phyloP scores from a whole-genome alignment of 2,329 filamentous ascomycete species.

The Colletotrichum sublineola region DNA sequence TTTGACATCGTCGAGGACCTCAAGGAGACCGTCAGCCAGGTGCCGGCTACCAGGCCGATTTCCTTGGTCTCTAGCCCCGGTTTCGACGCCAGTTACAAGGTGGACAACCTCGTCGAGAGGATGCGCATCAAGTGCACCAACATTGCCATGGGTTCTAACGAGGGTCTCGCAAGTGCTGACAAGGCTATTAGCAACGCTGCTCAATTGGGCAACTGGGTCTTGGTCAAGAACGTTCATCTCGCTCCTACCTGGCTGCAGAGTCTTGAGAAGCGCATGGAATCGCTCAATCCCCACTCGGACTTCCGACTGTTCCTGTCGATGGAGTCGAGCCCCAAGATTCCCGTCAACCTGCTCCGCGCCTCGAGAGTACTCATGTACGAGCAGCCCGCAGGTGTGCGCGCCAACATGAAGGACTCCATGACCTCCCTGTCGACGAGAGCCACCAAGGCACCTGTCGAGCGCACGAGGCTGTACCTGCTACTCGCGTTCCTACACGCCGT shows the following conservation, averaged over 20 bases:
- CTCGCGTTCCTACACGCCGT: constrained; percentile 96
- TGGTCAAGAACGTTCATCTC: constrained; percentile 99
- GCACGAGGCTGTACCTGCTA: constrained; percentile 88
- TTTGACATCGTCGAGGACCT: constrained; percentile 90
- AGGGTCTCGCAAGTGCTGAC: constrained; percentile 91
- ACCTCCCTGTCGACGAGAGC: constrained; percentile 83
- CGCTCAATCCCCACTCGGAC: constrained; percentile 91
- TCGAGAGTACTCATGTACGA: constrained; percentile 98
- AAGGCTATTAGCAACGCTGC: constrained; percentile 95
- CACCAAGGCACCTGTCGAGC: constrained; percentile 88
- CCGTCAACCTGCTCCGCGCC: constrained; percentile 92
- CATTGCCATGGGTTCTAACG: constrained; percentile 99
- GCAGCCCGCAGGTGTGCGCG: constrained; percentile 94
- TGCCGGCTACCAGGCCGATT: constrained; percentile 86
- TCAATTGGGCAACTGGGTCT: constrained; percentile 92
- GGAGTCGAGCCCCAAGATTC: constrained; percentile 97
- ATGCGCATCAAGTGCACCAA: constrained; percentile 88
- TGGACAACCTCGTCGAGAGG: constrained; percentile 92
- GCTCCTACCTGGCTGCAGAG: constrained; percentile 97
- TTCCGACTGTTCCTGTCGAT: constrained; percentile 98
- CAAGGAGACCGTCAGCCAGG: constrained; percentile 85
- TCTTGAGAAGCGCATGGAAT: constrained; percentile 95
- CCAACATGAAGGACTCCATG: constrained; percentile 99
- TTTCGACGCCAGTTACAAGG: constrained; percentile 99
- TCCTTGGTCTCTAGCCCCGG: constrained; percentile 94